phyloP scores from a whole-genome alignment of 129 eudicot genomes.

The Flaveria robusta region DNA sequence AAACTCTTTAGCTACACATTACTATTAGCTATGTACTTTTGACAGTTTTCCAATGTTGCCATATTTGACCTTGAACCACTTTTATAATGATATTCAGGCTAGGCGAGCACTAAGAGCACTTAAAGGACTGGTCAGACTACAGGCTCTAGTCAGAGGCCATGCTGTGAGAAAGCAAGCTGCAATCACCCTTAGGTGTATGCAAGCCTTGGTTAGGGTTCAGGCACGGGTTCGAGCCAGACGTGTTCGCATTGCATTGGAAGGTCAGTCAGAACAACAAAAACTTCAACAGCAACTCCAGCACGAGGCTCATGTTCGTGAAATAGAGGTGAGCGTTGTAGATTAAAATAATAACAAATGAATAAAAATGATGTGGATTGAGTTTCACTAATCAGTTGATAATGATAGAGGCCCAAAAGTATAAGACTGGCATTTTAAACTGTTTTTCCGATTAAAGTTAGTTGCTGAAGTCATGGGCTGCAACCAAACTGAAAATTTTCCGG shows the following conservation, averaged over 20 bases:
- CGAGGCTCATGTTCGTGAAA: slow-evolving; percentile 85
- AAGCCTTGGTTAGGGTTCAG: slow-evolving; percentile 94
- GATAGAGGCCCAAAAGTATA: not conserved
- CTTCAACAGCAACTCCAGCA: slow-evolving; percentile 74
- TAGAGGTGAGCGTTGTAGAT: slow-evolving; percentile 53
- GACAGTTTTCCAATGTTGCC: slow-evolving; percentile 3
- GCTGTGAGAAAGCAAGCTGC: slow-evolving; percentile 99
- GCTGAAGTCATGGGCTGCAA: not conserved
- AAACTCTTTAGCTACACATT: not conserved
- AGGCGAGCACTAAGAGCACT: slow-evolving; percentile 86
- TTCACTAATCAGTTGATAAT: not conserved
- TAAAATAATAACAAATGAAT: not conserved
- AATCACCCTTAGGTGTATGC: slow-evolving; percentile 93
- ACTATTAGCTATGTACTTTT: not conserved
- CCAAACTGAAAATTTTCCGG: not conserved
- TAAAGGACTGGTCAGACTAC: slow-evolving; percentile 92
- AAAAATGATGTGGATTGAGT: not conserved
- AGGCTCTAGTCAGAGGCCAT: slow-evolving; percentile 95
- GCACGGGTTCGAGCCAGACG: slow-evolving; percentile 98
- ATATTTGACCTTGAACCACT: slow-evolving; percentile 23
- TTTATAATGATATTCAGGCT: slow-evolving; percentile 51
- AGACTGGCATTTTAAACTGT: not conserved
- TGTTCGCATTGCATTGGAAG: slow-evolving; percentile 78
- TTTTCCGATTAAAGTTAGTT: not conserved
- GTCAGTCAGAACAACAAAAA: slow-evolving; percentile 64